Evolutionary conservation across 768 basidiomycete species (phyloP), one percentile per base, ranked within the genome.

Genomic region (Pleurotus sapidus): DNA sequence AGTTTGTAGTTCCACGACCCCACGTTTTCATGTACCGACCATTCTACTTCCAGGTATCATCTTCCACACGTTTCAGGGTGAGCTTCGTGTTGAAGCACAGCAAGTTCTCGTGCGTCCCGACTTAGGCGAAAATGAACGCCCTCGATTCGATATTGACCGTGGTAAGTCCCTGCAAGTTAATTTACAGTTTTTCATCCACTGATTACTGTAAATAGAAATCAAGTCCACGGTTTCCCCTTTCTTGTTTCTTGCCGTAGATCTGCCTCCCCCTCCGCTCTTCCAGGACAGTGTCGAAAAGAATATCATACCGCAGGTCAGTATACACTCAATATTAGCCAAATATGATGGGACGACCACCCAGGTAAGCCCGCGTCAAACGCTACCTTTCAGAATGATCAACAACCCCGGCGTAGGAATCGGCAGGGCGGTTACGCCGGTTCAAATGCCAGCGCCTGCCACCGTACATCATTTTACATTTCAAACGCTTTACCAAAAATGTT

Each of bases 261-360:
- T 98, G 23, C 97, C 97, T 15, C 91, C 97, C 0, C 95, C 95
- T n/a, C 97, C 96, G 14, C 75, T 99, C 39, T 99, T 98, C 73
- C 96, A 98, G 73, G 95, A 98, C 68, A 75, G 91, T 3, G 83
- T 96, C 46, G 95, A 97, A 76, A 97, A 97, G 76, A 98, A 98
- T 70, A 98, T 99, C 69, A 97, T 98, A 61, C 97, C 97, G 30
- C 97, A 99, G 80, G 93, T 97, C 59, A 89, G 89, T 46, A 87
- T 99, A 57, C 86, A 94, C 58, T 86, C 88, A 9, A 88, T 98
- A 25, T 79, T 98, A 20, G 82, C 89, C 17, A 99, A 99, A 72
- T 99, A 95, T 72, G 93, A 98, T 71, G 97, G 97, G 12, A 77
- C 75, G 62, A 91, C 89, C 3, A 91, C 95, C 14, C 93, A 95